These are phyloP conservation scores for Solanum lycopersicoides DNA, from an alignment of 257 asterid genomes.

Conservation along the genomic window DNA sequence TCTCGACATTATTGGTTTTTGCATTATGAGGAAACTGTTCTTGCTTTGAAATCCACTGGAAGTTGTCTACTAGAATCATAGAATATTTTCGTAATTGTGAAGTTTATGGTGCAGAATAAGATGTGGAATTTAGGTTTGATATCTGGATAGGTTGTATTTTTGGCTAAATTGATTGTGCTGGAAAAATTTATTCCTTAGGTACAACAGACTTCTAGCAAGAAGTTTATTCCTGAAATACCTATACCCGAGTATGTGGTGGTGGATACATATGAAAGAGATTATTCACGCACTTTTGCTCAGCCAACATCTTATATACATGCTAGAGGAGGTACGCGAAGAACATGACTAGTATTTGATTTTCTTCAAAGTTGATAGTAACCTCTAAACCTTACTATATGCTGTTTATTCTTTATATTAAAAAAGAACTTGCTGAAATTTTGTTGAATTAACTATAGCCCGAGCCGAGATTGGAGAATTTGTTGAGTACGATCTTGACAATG, in stretches of 20 bases:
- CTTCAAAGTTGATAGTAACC: not conserved
- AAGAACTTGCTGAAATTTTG: not conserved
- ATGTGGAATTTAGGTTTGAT: not conserved
- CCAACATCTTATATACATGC: constrained; percentile 93
- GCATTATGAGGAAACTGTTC: not conserved
- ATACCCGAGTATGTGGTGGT: constrained; percentile 87
- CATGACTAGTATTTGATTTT: constrained; percentile 3
- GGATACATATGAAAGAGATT: constrained; percentile 95
- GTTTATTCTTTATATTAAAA: not conserved
- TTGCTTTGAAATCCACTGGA: not conserved
- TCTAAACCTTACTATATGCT: not conserved
- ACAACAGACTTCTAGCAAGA: constrained; percentile 59
- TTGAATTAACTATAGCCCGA: constrained; percentile 50
- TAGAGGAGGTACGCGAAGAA: constrained; percentile 68
- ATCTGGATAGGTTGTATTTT: not conserved
- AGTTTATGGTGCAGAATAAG: not conserved
- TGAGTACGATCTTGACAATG: constrained; percentile 96
- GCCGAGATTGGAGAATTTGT: constrained; percentile 97
- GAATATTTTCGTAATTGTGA: not conserved
- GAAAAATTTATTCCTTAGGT: constrained; percentile 25
- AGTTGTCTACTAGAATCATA: not conserved
- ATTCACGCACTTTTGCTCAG: constrained; percentile 79
- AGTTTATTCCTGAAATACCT: constrained; percentile 80
- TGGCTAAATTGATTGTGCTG: not conserved
- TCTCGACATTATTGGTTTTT: not conserved